phyloP scores from a whole-genome alignment of 768 basidiomycete species.

The Gloeopeniophorella convolvens region DNA sequence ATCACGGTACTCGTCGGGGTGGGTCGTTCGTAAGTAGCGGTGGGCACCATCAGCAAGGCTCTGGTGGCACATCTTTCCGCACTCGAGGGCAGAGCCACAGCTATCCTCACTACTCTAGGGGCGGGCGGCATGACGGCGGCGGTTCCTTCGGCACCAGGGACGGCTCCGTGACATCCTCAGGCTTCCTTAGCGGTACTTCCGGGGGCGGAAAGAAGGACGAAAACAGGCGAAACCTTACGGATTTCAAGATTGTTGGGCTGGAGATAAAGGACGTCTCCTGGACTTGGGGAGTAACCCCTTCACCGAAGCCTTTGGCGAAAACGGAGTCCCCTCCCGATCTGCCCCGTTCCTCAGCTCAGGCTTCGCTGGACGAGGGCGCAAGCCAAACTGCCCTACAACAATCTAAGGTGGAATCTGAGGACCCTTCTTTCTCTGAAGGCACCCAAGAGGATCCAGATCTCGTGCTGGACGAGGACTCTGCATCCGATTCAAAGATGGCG shows the following conservation, averaged over 20 bases:
- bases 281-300: slow-evolving; percentile 72
- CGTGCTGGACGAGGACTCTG: slow-evolving; percentile 1
- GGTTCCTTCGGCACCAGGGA: slow-evolving; percentile 38
- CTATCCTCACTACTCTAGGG: slow-evolving; percentile 28
- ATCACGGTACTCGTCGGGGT: slow-evolving; percentile 59
- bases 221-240: slow-evolving; percentile 87
- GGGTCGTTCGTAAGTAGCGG: slow-evolving; percentile 54
- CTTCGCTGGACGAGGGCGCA: slow-evolving; percentile 22
- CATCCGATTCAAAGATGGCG: background rate
- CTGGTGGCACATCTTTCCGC: slow-evolving; percentile 35
- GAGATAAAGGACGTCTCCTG: slow-evolving; percentile 78
- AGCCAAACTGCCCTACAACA: background rate
- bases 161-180: slow-evolving; percentile 26
- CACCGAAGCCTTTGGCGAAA: slow-evolving; percentile 22
- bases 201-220: slow-evolving; percentile 74
- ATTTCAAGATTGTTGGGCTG: slow-evolving; percentile 94
- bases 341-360: slow-evolving; percentile 27
- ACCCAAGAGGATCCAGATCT: background rate
- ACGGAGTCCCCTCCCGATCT: slow-evolving; percentile 28
- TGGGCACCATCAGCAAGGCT: slow-evolving; percentile 26
- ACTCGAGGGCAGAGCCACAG: slow-evolving; percentile 56
- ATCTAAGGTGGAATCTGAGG: slow-evolving; percentile 5
- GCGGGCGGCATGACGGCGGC: slow-evolving; percentile 36
- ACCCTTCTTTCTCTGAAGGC: slow-evolving; percentile 6
- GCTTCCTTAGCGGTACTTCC: slow-evolving; percentile 18